A percentile compares a stretch with the other conserved stretches of the same genome.
Conservation (phyloP, 2,329 filamentous ascomycete species). For the Penicillium italicum region DNA sequence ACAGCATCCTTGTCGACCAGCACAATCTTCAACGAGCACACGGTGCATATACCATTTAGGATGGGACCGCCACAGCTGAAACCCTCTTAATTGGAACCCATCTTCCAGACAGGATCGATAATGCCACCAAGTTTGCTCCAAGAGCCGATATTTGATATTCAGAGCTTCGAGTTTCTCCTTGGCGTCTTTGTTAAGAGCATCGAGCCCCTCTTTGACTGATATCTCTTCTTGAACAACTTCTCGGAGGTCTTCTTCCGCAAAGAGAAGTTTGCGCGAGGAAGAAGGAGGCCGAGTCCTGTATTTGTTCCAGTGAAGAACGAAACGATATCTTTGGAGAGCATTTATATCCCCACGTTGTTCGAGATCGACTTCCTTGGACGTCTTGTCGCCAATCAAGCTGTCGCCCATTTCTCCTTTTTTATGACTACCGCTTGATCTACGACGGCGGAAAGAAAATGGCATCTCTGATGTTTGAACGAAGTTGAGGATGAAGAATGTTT, state of each 20-base stretch:
- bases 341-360: not conserved
- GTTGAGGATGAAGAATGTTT: not conserved
- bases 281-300: too few relatives aligned
- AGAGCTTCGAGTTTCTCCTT: not conserved
- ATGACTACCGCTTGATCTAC: not conserved
- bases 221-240: not conserved
- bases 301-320: fast-evolving
- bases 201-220: not conserved
- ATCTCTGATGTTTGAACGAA: not conserved
- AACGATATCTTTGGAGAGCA: not conserved
- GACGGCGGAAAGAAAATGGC: not conserved
- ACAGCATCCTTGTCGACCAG: too few relatives aligned
- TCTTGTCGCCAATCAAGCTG: too few relatives aligned
- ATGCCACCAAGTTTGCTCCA: too few relatives aligned
- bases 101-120: too few relatives aligned
- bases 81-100: too few relatives aligned
- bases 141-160: not conserved
- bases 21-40: too few relatives aligned
- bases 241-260: not conserved
- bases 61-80: too few relatives aligned
- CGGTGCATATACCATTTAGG: too few relatives aligned
- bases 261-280: not conserved
- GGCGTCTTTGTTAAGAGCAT: not conserved
- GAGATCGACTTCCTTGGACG: not conserved
- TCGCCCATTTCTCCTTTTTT: not conserved